phyloP scores from a whole-genome alignment of 2,329 filamentous ascomycete genomes.

The Microdochium trichocladiopsis region DNA sequence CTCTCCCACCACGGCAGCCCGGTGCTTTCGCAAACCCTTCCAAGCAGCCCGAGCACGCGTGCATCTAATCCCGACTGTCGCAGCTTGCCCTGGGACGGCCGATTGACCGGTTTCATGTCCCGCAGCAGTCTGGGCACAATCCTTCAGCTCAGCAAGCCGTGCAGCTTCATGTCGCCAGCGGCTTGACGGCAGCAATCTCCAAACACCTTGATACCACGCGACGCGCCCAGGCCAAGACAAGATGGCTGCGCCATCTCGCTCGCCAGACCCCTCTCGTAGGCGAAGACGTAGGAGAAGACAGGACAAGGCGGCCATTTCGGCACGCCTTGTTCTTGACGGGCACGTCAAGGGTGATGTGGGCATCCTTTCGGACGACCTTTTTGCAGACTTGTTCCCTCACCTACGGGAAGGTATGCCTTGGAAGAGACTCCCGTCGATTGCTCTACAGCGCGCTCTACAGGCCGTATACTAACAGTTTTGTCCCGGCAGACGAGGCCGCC shows the following conservation, averaged over 20 bases:
- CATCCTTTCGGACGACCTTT: conserved; percentile 79
- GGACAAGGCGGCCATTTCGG: conserved; percentile 71
- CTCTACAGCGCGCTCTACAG: background rate
- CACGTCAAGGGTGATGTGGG: conserved; percentile 80
- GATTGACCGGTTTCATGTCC: too few relatives aligned
- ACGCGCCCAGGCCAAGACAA: conserved; percentile 14
- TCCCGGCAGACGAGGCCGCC: conserved; percentile 15
- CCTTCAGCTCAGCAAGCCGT: too few relatives aligned
- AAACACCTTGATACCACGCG: conserved; percentile 2
- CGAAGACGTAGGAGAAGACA: conserved; percentile 46
- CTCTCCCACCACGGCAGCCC: background rate
- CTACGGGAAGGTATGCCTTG: conserved; percentile 40
- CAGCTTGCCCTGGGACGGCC: too few relatives aligned
- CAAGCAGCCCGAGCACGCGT: too few relatives aligned
- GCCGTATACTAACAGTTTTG: conserved; percentile 6
- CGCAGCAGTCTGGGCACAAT: too few relatives aligned
- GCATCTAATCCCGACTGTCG: too few relatives aligned
- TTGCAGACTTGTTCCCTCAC: conserved; percentile 70
- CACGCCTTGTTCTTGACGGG: conserved; percentile 77
- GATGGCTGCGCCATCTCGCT: conserved; percentile 10
- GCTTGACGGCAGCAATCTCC: background rate
- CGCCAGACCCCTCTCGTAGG: conserved; percentile 6
- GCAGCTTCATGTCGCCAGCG: background rate
- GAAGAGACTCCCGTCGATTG: conserved; percentile 4
- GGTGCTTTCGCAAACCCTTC: too few relatives aligned